phyloP scores from a whole-genome alignment of 192 early-diverging fungal genomes.

The Tieghemiomyces parasiticus region DNA sequence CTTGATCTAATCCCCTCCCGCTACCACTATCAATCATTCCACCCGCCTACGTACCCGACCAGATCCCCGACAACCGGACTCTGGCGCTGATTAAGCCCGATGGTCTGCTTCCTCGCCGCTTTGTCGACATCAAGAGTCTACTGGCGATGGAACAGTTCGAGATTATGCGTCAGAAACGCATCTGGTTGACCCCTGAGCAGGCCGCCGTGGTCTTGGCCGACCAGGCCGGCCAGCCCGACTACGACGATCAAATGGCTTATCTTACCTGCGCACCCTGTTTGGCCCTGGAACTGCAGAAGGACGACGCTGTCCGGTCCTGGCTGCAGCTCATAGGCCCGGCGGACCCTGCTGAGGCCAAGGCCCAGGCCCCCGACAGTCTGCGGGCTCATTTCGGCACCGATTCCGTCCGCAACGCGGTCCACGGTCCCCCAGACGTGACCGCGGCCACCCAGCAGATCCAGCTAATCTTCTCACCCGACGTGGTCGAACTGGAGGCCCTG shows the following conservation, averaged over 20 bases:
- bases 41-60: too few relatives aligned
- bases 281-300: constrained; percentile 36
- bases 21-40: too few relatives aligned
- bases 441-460: constrained; percentile 28
- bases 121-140: constrained; percentile 31
- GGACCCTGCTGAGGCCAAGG: constrained; percentile 20
- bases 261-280: constrained; percentile 35
- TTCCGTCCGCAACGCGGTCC: constrained; percentile 33
- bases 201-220: constrained; percentile 27
- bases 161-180: constrained; percentile 29
- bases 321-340: constrained; percentile 34
- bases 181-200: constrained; percentile 27
- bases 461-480: constrained; percentile 27
- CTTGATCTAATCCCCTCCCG: too few relatives aligned
- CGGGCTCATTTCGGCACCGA: constrained; percentile 38
- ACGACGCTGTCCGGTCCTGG: constrained; percentile 31
- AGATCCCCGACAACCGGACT: constrained; percentile 20
- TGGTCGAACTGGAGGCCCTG: constrained; percentile 15
- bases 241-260: constrained; percentile 22
- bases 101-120: constrained; percentile 31
- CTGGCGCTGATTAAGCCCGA: constrained; percentile 46
- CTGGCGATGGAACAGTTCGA: constrained; percentile 36
- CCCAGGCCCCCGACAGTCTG: constrained; percentile 27
- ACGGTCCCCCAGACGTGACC: constrained; percentile 31
- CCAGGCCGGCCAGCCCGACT: constrained; percentile 20